Evolutionary conservation across 2,329 filamentous ascomycete species (phyloP).

Genomic region (Rhinocladiella mackenziei): DNA sequence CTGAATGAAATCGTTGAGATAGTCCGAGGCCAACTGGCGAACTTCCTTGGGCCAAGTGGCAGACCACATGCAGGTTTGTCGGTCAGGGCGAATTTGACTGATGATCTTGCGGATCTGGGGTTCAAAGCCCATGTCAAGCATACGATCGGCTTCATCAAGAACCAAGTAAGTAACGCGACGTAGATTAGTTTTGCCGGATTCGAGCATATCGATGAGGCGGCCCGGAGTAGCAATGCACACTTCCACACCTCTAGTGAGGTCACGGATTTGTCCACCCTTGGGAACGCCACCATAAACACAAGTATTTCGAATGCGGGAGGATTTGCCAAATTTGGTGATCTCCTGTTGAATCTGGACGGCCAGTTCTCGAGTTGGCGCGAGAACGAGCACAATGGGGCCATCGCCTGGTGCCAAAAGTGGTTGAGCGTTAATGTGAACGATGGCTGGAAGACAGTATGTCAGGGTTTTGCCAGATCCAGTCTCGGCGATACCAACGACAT

Average conservation of each 20-base stretch:
- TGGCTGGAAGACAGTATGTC: conserved; percentile 95
- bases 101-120: conserved; percentile 99
- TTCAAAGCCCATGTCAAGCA: conserved; percentile 99
- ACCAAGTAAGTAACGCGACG: conserved; percentile 97
- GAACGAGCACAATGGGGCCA: conserved; percentile 91
- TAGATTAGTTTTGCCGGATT: conserved; percentile 96
- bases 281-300: conserved; percentile 99
- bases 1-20: conserved; percentile 93
- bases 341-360: conserved; percentile 98
- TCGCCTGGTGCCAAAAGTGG: conserved; percentile 92
- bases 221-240: conserved; percentile 98
- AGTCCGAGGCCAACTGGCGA: conserved; percentile 82
- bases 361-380: conserved; percentile 94
- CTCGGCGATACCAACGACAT: conserved; percentile 98
- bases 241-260: conserved; percentile 90
- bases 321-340: conserved; percentile 97
- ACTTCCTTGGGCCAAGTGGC: conserved; percentile 99
- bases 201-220: conserved; percentile 97
- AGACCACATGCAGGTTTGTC: conserved; percentile 99
- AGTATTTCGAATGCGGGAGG: conserved; percentile 95
- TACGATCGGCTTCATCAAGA: conserved; percentile 97
- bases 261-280: conserved; percentile 93
- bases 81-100: conserved; percentile 91
- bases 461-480: conserved; percentile 99
- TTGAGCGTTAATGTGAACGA: conserved; percentile 99